Conservation (phyloP, 1,284 basidiomycete genomes). For the Schizophyllum commune region DNA sequence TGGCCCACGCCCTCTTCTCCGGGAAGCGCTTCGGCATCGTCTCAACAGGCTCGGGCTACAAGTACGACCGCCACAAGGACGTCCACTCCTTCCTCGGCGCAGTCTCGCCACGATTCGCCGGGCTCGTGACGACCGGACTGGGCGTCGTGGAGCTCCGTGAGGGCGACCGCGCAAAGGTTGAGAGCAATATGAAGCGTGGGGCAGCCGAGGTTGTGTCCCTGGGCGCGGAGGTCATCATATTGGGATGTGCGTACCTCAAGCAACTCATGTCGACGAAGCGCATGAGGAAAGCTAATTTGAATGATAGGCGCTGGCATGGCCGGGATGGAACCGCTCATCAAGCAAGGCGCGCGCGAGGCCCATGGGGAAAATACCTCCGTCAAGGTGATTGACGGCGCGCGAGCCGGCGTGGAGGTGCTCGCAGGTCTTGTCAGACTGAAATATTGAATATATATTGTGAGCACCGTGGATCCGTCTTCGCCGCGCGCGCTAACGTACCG, state of each 20-base stretch:
- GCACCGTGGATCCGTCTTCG: too few species aligned
- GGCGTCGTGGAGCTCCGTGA: conserved; percentile 26
- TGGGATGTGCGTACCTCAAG: conserved; percentile 25
- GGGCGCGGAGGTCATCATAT: conserved; percentile 26
- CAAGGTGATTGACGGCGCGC: conserved; percentile 27
- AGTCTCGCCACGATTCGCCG: conserved; percentile 24
- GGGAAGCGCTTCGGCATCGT: conserved; percentile 28
- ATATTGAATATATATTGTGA: neutral
- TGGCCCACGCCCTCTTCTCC: conserved; percentile 24
- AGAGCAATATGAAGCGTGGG: conserved; percentile 20
- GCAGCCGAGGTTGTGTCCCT: conserved; percentile 18
- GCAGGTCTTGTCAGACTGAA: conserved; percentile 21
- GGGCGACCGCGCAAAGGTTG: conserved; percentile 20
- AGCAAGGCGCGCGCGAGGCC: conserved; percentile 18
- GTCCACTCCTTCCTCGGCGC: conserved; percentile 25
- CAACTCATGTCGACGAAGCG: neutral
- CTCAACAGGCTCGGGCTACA: conserved; percentile 26
- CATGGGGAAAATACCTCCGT: conserved; percentile 11
- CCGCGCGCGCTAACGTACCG: too few species aligned
- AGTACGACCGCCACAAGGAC: conserved; percentile 23
- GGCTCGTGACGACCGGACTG: conserved; percentile 21
- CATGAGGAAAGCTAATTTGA: neutral
- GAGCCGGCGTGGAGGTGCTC: conserved; percentile 26
- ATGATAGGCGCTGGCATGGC: conserved; percentile 20
- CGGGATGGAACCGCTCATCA: conserved; percentile 26